A percentile compares a stretch with the other conserved stretches of the same genome.
Evolutionary conservation across 106 monocot species (phyloP).

Genomic region (Apostasia ramifera): DNA sequence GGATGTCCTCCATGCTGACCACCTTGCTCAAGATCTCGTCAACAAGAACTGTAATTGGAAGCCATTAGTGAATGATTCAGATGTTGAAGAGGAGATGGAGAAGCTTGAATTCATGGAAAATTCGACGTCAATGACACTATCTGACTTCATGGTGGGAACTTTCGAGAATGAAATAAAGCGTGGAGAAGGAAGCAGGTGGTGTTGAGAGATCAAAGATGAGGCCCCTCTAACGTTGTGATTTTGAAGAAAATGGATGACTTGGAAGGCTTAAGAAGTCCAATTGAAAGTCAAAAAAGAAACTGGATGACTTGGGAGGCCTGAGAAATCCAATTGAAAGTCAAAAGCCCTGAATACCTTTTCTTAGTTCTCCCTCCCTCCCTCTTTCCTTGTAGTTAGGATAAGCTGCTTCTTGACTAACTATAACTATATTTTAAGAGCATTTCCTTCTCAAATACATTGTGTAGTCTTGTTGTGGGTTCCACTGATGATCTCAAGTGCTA

Average conservation of each 20-base stretch:
- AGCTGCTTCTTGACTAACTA: no score
- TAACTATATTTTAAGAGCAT: no score
- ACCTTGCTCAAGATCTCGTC: constrained; percentile 33
- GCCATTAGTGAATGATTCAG: not conserved
- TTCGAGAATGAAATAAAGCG: constrained; percentile 34
- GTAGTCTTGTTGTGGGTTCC: no score
- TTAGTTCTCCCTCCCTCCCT: not conserved
- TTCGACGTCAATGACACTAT: constrained; percentile 66
- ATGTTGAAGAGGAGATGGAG: constrained; percentile 11
- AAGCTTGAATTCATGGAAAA: constrained; percentile 43
- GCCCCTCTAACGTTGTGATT: constrained; percentile 16
- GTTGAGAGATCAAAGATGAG: constrained; percentile 7
- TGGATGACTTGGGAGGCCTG: not conserved
- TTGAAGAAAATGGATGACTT: constrained; percentile 51
- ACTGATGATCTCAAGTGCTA: no score
- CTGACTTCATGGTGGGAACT: constrained; percentile 90
- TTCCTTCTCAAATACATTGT: no score
- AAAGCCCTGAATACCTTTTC: not conserved
- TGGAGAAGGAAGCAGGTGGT: constrained; percentile 23
- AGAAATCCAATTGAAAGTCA: no score
- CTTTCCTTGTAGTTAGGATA: not conserved
- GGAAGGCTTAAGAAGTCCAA: constrained; percentile 62
- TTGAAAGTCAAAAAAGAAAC: not conserved
- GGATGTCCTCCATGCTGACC: constrained; percentile 73
- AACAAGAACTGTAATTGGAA: constrained; percentile 14